Evolutionary conservation across 345 rosid genomes (phyloP), one percentile per base, ranked within the genome.

Genomic region (Gossypioides kirkii): DNA sequence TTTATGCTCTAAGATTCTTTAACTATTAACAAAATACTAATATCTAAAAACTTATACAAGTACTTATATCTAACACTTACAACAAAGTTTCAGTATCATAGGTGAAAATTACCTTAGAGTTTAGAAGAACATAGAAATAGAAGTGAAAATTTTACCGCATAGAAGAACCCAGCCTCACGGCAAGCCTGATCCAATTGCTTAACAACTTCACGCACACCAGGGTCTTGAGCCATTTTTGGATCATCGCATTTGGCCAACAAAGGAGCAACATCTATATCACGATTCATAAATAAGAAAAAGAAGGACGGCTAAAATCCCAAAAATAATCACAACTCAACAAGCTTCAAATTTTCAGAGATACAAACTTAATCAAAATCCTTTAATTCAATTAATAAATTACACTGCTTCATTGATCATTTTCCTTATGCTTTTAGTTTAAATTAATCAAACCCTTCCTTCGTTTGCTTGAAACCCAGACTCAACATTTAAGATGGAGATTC

Each of bases 91-190:
- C 22, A 53, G 23, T 8, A 53, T 53, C 25, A 54, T 54, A 54
- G 3, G 20, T 54, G 59, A 54, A 54, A 18, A 20, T 18, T 8
- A 22, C 25, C 59, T 17, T 52, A 17, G 56, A 52, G 56, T 18
- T 54, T 18, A 18, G 12, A 18, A 54, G 25, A 60, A 60, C 41
- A 26, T 13, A 14, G 42, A 60, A 28, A 60, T 10, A 13, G 11
- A 26, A 26, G n/a, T 61, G 45, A 9, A 16, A 26, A 36, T 36
- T 32, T 32, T 86, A 94, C 97, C 91, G 90, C 97, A 64, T 94
- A 87, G 86, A 94, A 94, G 81, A 94, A 94, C 12, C 97, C 97
- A 18, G 97, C 89, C 41, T 90, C 91, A 26, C 90, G 79, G 75
- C 98, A 94, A 74, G 97, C 98, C 74, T 49, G 87, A 76, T 91